phyloP scores from a whole-genome alignment of 495 filamentous ascomycete genomes.

The Amniculicola lignicola region DNA sequence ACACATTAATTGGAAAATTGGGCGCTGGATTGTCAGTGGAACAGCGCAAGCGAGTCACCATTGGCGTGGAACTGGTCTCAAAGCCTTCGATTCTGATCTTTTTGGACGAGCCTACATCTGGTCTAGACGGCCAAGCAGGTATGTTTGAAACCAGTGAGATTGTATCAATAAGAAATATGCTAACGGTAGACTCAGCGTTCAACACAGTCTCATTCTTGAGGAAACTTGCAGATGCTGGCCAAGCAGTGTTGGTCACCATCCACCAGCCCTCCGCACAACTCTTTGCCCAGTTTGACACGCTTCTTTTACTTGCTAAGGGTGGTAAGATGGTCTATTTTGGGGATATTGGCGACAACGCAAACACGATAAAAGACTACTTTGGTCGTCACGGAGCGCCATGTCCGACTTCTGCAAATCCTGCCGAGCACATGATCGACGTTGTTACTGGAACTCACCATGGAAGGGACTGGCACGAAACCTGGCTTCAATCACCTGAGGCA shows the following conservation, averaged over 20 bases:
- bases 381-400: conserved; percentile 51
- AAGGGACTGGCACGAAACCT: conserved; percentile 50
- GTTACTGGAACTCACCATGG: conserved; percentile 41
- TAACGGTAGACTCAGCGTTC: no score
- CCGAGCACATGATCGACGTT: conserved; percentile 57
- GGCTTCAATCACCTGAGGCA: conserved; percentile 42
- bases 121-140: conserved; percentile 39
- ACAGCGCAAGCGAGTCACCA: conserved; percentile 43
- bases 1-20: conserved; percentile 39
- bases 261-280: conserved; percentile 39
- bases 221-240: conserved; percentile 32
- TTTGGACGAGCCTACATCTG: conserved; percentile 41
- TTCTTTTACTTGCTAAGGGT: conserved; percentile 52
- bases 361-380: conserved; percentile 45
- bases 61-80: conserved; percentile 39
- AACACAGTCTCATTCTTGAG: conserved; percentile 33
- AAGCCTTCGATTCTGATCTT: conserved; percentile 39
- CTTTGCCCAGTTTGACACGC: conserved; percentile 51
- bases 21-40: conserved; percentile 39
- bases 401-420: conserved; percentile 53
- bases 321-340: conserved; percentile 58
- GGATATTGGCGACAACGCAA: conserved; percentile 34
- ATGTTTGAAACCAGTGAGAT: no score
- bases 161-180: no score
- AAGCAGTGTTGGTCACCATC: conserved; percentile 29